Evolutionary conservation across 2,329 filamentous ascomycete species (phyloP).

Genomic region (Nannizzia gypsea): DNA sequence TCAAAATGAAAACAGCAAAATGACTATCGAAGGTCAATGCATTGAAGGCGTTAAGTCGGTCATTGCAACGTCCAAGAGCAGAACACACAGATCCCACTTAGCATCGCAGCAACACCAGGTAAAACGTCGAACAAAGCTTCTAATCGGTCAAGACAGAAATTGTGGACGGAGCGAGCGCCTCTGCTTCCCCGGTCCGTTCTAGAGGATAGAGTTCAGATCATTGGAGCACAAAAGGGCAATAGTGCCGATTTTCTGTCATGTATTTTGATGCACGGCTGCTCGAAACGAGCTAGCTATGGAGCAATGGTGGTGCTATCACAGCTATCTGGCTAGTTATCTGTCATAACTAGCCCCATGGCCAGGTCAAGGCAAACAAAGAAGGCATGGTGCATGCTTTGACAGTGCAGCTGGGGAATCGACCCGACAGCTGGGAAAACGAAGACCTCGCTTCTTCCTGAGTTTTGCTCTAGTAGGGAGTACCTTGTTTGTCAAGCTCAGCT

Average conservation of each 20-base stretch:
- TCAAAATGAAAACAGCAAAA: background rate
- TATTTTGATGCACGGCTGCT: background rate
- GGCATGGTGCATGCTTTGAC: constrained; percentile 2
- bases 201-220: background rate
- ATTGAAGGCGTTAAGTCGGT: background rate
- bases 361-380: background rate
- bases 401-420: background rate
- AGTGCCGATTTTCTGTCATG: background rate
- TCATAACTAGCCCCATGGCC: background rate
- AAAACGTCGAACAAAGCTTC: background rate
- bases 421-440: background rate
- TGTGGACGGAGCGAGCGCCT: background rate
- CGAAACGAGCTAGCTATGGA: background rate
- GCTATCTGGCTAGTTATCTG: no score
- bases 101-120: background rate
- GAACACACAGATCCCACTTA: background rate
- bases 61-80: background rate
- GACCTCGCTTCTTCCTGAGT: constrained; percentile 1
- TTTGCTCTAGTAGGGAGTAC: constrained; percentile 1
- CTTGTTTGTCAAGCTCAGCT: background rate
- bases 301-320: background rate
- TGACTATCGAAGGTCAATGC: background rate
- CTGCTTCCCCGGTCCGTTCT: constrained; percentile 1
- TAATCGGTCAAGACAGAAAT: background rate
- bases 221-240: background rate